A percentile compares a stretch with the other conserved stretches of the same genome.
Evolutionary conservation across 2,329 filamentous ascomycete genomes (phyloP).

Genomic region (Elsinoe batatas): DNA sequence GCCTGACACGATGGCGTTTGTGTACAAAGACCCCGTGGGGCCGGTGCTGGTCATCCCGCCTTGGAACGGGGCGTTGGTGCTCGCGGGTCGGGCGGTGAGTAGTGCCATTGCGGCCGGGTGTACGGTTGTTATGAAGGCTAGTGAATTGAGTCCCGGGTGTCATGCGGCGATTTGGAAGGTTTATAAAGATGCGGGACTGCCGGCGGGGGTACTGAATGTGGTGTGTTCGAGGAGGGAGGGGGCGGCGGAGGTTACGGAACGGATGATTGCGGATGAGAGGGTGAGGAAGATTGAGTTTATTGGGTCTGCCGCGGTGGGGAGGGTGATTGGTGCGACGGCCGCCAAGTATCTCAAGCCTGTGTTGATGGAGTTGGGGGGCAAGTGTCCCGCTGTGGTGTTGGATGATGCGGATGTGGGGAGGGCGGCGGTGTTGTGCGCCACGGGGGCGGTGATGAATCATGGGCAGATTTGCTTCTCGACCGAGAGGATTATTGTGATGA

Average conservation of each 20-base stretch:
- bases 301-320: slow-evolving; percentile 22
- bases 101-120: slow-evolving; percentile 40
- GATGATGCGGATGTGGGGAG: slow-evolving; percentile 32
- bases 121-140: slow-evolving; percentile 34
- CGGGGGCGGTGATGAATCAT: slow-evolving; percentile 7
- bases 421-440: slow-evolving; percentile 16
- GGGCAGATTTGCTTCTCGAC: slow-evolving; percentile 60
- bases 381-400: slow-evolving; percentile 33
- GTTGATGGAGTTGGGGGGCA: slow-evolving; percentile 36
- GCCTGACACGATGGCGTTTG: slow-evolving; percentile 27
- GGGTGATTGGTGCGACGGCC: slow-evolving; percentile 22
- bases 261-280: slow-evolving; percentile 29
- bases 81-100: slow-evolving; percentile 31
- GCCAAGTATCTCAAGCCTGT: slow-evolving; percentile 34
- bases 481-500: slow-evolving; percentile 60
- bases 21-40: slow-evolving; percentile 53
- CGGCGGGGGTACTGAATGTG: slow-evolving; percentile 36
- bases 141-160: slow-evolving; percentile 34
- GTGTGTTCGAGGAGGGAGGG: slow-evolving; percentile 49
- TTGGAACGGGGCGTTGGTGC: slow-evolving; percentile 44
- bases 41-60: slow-evolving; percentile 45
- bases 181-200: slow-evolving; percentile 35
- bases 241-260: slow-evolving; percentile 42
- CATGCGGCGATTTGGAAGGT: slow-evolving; percentile 30
- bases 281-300: slow-evolving; percentile 29